Evolutionary conservation across 371 early-diverging fungal genomes (phyloP).

Genomic region (Mortierella sp.): DNA sequence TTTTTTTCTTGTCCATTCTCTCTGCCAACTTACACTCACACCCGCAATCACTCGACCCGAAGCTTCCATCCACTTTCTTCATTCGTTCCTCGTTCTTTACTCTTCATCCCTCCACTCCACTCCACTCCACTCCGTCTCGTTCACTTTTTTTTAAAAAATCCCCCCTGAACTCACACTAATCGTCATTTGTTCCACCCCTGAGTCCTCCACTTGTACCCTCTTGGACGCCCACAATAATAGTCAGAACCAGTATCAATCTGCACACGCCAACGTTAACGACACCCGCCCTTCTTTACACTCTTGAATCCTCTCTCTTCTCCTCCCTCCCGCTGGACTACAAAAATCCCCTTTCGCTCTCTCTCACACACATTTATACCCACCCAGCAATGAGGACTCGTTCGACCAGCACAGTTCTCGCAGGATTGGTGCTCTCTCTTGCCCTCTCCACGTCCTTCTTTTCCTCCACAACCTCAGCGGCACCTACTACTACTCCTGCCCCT

Average conservation of each 20-base stretch:
- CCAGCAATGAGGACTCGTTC: not conserved
- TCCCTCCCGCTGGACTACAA: not conserved
- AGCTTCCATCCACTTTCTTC: not conserved
- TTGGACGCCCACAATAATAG: no score
- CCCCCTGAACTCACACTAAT: no score
- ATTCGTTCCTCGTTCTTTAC: no score
- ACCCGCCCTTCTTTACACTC: no score
- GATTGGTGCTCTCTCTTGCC: not conserved
- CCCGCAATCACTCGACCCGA: not conserved
- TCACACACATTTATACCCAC: not conserved
- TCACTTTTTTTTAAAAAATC: not conserved
- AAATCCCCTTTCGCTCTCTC: not conserved
- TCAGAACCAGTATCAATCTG: no score
- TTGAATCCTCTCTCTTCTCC: not conserved
- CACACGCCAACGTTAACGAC: no score
- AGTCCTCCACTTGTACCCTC: no score
- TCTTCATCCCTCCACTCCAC: not conserved
- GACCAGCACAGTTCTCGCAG: constrained; percentile 1
- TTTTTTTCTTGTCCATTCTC: not conserved
- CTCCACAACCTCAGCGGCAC: not conserved
- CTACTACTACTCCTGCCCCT: not conserved
- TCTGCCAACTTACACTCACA: not conserved
- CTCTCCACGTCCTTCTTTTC: not conserved
- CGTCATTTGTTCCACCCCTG: no score
- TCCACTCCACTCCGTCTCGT: not conserved